Conservation (phyloP, 1,139 yeast genomes). For the Debaryomyces coudertii region DNA sequence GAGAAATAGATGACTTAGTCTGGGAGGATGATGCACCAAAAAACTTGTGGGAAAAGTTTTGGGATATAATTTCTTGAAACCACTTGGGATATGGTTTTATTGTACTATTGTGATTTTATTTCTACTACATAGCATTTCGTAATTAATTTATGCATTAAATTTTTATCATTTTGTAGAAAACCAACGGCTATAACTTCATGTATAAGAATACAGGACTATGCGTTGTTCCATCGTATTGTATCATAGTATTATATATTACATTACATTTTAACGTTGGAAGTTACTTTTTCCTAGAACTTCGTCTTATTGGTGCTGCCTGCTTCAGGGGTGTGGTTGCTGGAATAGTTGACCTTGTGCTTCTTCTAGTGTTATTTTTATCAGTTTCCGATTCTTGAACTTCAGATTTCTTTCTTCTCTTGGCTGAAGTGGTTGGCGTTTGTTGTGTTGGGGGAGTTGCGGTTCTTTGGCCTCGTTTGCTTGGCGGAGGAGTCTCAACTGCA, state of each 20-base stretch:
- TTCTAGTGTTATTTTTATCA: constrained; percentile 13
- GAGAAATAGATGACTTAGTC: constrained; percentile 55
- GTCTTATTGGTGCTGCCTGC: constrained; percentile 24
- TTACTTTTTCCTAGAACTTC: constrained; percentile 31
- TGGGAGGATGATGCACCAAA: constrained; percentile 56
- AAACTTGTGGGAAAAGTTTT: constrained; percentile 57
- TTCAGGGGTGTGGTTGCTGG: constrained; percentile 19
- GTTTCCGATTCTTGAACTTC: constrained; percentile 26
- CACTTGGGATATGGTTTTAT: background rate
- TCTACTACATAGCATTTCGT: constrained; percentile 8
- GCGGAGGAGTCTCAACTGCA: constrained; percentile 17
- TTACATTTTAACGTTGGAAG: background rate
- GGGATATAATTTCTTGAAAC: constrained; percentile 34
- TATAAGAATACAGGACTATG: no score
- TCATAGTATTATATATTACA: background rate
- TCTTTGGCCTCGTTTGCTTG: constrained; percentile 18
- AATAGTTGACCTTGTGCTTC: constrained; percentile 14
- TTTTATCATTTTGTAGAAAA: background rate
- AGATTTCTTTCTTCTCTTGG: constrained; percentile 31
- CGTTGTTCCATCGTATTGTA: no score
- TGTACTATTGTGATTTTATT: constrained; percentile 3
- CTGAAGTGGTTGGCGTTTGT: constrained; percentile 11
- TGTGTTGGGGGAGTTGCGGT: constrained; percentile 18
- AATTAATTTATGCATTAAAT: constrained; percentile 4
- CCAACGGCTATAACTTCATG: background rate